Evolutionary conservation across 2,329 filamentous ascomycete genomes (phyloP).

Genomic region (Talaromyces sp.): DNA sequence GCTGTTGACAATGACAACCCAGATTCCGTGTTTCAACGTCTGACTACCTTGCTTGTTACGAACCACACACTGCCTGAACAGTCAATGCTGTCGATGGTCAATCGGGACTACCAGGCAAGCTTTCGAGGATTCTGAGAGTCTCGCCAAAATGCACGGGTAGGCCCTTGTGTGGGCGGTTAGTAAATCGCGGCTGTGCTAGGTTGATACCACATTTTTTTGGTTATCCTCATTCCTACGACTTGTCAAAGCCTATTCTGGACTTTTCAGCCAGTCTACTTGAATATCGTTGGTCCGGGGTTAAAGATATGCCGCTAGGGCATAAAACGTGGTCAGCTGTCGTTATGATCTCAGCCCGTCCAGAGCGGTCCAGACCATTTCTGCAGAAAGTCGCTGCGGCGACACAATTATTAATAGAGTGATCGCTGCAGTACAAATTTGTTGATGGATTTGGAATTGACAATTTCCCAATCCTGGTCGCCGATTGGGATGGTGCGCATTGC

Average conservation of each 20-base stretch:
- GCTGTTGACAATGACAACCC: neutral
- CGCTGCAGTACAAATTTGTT: neutral
- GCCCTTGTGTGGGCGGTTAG: neutral
- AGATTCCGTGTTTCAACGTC: neutral
- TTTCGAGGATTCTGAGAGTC: too few species aligned
- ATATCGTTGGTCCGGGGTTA: neutral
- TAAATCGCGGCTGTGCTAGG: neutral
- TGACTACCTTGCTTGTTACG: neutral
- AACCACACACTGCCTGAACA: too few species aligned
- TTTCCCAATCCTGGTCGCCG: neutral
- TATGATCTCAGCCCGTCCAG: neutral
- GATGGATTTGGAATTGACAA: neutral
- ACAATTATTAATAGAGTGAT: neutral
- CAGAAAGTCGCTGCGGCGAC: neutral
- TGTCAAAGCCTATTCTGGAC: too few species aligned
- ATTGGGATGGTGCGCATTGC: neutral
- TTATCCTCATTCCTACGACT: too few species aligned
- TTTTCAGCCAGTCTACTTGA: neutral
- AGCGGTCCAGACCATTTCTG: conserved; percentile 2
- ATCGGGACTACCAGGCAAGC: too few species aligned
- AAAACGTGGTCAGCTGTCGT: conserved; percentile 2
- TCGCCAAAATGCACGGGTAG: too few species aligned
- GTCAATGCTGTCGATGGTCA: too few species aligned
- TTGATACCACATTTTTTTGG: neutral
- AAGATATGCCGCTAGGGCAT: neutral